phyloP scores from a whole-genome alignment of 768 basidiomycete genomes.

The Mycena rosella region DNA sequence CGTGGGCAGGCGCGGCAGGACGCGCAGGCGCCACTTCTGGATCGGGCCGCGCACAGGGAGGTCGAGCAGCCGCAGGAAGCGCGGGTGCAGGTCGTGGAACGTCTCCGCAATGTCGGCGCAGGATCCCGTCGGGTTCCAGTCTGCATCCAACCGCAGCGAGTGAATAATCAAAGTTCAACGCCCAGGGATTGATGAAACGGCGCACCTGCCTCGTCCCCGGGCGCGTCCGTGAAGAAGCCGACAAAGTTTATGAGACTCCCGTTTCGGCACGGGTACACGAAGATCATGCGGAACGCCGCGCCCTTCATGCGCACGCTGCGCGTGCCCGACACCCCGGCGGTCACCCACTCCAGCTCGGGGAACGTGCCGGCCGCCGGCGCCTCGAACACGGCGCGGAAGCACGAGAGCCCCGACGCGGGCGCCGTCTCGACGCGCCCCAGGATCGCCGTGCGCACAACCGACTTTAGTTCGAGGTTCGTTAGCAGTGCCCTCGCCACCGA shows the following conservation, averaged over 20 bases:
- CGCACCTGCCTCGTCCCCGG: neutral
- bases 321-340: neutral
- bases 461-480: too few relatives aligned
- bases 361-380: neutral
- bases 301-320: neutral
- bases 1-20: slow-evolving; percentile 14
- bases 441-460: slow-evolving; percentile 15
- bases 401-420: neutral
- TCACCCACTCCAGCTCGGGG: slow-evolving; percentile 21
- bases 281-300: neutral
- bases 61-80: slow-evolving; percentile 19
- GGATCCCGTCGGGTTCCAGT: neutral
- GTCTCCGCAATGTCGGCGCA: neutral
- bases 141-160: neutral
- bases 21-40: slow-evolving; percentile 10
- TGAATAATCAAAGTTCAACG: too few relatives aligned
- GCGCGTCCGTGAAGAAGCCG: neutral
- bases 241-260: slow-evolving; percentile 17
- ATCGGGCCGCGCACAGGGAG: neutral
- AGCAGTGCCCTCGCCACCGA: too few relatives aligned
- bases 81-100: slow-evolving; percentile 10
- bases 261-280: slow-evolving; percentile 9
- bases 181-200: neutral
- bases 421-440: neutral
- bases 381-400: slow-evolving; percentile 21